Conservation (phyloP, 2,329 filamentous ascomycete genomes). For the Apiospora sp. region DNA sequence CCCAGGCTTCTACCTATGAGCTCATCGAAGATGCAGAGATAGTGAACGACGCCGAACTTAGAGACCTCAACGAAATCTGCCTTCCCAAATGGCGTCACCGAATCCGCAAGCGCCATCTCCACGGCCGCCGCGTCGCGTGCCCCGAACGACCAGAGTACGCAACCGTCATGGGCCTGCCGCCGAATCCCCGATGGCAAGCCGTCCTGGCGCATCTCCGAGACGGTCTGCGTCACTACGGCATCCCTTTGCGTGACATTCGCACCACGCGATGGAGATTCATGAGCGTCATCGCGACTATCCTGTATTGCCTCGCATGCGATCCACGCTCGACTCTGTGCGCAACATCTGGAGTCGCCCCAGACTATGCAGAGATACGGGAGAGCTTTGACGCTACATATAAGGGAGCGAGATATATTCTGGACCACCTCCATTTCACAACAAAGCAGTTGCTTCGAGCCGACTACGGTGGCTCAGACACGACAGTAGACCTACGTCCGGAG, state of each 20-base stretch:
- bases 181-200: constrained; percentile 14
- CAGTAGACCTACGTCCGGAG: neutral
- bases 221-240: neutral
- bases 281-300: neutral
- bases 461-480: no score
- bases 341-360: neutral
- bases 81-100: neutral
- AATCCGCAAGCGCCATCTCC: neutral
- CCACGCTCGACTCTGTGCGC: neutral
- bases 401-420: no score
- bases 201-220: neutral
- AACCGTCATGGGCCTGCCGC: neutral
- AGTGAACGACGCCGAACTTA: neutral
- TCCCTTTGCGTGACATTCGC: neutral
- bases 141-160: constrained; percentile 1
- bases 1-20: neutral
- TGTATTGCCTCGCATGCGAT: neutral
- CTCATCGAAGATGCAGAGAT: neutral
- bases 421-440: no score
- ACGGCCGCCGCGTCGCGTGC: neutral
- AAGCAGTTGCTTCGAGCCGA: no score
- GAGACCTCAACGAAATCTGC: neutral
- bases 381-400: no score
- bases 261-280: no score
- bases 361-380: no score